A percentile compares a stretch with the other conserved stretches of the same genome.
Evolutionary conservation across 345 rosid species (phyloP).

Genomic region (Populus deltoides): DNA sequence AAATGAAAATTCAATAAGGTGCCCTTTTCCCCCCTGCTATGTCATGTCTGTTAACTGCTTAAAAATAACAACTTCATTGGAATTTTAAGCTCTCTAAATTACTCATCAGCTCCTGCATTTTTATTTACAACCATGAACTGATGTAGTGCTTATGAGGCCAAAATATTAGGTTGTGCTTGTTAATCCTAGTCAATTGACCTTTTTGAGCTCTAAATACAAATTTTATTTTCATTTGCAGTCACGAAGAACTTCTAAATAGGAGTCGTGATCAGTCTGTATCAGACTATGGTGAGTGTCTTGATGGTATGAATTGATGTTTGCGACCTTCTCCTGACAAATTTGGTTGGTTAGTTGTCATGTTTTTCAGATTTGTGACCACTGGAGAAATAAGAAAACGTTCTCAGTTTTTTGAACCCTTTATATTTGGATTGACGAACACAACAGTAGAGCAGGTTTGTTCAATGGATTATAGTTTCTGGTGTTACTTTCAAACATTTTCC

Average conservation of each 20-base stretch:
- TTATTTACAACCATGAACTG: neutral
- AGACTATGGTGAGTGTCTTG: conserved; percentile 71
- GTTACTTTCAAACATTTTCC: neutral
- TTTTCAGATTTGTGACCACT: conserved; percentile 97
- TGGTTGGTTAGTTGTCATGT: conserved; percentile 87
- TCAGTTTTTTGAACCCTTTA: conserved; percentile 87
- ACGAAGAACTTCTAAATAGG: conserved; percentile 70
- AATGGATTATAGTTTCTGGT: neutral
- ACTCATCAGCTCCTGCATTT: neutral
- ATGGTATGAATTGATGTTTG: conserved; percentile 8
- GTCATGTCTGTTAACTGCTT: neutral
- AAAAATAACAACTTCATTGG: neutral
- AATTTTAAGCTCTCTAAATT: neutral
- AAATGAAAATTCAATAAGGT: conserved; percentile 75
- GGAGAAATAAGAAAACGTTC: conserved; percentile 88
- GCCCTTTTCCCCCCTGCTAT: neutral
- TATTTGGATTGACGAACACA: conserved; percentile 73
- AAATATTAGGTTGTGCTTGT: conserved; percentile 1
- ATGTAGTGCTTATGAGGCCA: neutral
- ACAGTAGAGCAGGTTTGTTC: conserved; percentile 90
- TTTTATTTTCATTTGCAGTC: conserved; percentile 42
- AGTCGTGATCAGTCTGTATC: conserved; percentile 90
- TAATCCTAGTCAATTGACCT: conserved; percentile 6
- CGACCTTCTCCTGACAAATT: conserved; percentile 38
- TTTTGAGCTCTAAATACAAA: neutral